Evolutionary conservation across 2,329 filamentous ascomycete genomes (phyloP), one percentile per base, ranked within the genome.

Genomic region (Phyllosticta ampelicida): DNA sequence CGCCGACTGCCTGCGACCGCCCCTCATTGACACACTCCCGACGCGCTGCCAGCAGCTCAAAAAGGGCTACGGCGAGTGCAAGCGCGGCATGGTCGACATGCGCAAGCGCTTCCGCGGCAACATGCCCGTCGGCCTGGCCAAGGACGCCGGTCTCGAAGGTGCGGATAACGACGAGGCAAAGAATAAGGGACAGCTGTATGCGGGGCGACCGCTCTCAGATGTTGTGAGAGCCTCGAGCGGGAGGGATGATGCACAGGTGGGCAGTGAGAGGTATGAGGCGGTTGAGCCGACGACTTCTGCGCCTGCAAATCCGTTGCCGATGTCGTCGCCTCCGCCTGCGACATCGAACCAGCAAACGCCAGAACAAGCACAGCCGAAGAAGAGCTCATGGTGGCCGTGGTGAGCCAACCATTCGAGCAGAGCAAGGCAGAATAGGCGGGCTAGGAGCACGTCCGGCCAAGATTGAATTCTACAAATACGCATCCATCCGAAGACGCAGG

Each of bases 31-130:
- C 62, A 86, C 85, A 6, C 84, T 99, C 13, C 92, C 94, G 19
- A 86, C 82, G 21, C 86, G 87, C 74, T 99, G 94, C 75, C 90
- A 92, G 71, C 92, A 96, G 74, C 81, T 99, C 61, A 90, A 92
- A 72, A 91, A 90, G 72, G 90, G 90, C 51, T 94, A 95, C 67
- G 88, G 89, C 71, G 89, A 96, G 71, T 99, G 94, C 81, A 95
- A 95, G 69, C 87, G 92, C 63, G 94, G 94, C 63, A 84, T 95
- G 84, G 87, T 97, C 65, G 94, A 99, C 73, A 99, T 99, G 94
- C 89, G 94, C 72, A 97, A 97, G 77, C 87, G 94, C 30, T 97
- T 99, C 75, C 84, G 94, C 58, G 94, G 94, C 60, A 97, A 97
- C 77, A 84, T 90, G 71, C 90, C 94, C 56, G 85, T 95, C 63